Conservation (phyloP, 2,329 filamentous ascomycete species). For the Cercospora citrullina region DNA sequence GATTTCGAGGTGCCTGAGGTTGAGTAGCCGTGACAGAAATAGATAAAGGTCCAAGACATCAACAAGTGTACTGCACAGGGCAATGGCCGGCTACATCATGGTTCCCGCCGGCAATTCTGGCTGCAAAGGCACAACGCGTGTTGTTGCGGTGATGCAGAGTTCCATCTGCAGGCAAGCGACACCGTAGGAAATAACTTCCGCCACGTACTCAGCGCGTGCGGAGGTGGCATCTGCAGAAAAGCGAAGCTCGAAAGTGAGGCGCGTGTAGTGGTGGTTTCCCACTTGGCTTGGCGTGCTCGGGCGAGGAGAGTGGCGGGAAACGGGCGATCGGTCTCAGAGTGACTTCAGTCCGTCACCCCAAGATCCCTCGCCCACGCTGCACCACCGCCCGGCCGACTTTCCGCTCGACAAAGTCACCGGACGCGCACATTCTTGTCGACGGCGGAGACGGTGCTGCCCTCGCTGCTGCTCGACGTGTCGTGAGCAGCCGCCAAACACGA, state of each 20-base stretch:
- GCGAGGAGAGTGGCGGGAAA: not conserved
- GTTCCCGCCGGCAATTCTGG: not conserved
- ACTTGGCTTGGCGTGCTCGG: not conserved
- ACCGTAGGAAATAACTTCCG: not conserved
- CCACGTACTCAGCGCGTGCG: not conserved
- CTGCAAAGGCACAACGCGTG: not conserved
- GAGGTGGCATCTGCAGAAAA: not conserved
- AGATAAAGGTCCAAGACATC: not conserved
- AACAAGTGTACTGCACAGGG: not conserved
- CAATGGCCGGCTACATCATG: not conserved
- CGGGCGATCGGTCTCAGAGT: not conserved
- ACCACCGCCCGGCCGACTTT: not conserved
- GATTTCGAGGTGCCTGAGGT: not conserved
- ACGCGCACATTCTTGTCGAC: not conserved
- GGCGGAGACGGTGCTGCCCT: not conserved
- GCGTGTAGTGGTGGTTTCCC: not conserved
- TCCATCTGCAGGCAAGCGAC: not conserved
- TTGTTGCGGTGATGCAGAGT: not conserved
- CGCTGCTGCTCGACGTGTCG: not conserved
- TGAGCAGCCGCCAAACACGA: not conserved
- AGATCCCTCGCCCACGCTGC: not conserved
- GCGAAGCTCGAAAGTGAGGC: slow-evolving; percentile 1
- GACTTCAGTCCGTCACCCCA: not conserved
- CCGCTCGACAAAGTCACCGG: not conserved
- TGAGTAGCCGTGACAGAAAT: not conserved